Base-by-base conservation (phyloP, 768 basidiomycete species). In the Suillus fuscotomentosus region DNA sequence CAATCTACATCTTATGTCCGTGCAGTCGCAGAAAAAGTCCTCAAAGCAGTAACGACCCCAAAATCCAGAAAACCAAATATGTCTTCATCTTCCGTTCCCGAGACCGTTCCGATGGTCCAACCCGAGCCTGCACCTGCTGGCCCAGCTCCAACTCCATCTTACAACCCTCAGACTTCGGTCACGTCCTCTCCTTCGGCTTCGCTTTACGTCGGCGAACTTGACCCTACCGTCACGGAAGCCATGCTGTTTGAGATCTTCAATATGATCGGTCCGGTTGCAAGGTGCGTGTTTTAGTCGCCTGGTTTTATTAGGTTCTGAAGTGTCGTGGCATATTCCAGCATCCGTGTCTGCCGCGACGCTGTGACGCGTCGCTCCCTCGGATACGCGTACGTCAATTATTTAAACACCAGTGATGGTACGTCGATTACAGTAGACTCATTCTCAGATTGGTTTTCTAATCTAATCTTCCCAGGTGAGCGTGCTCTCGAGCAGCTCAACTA, bases 201-300 rank as follows among this genome's bases (percentile, higher is more conserved):
- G 65, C 92, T 99, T 72, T 99, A 99, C 81, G 97, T 99, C 67
- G 97, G 97, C 65, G 97, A 99, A 82, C 91, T 99, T 70, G 97
- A 99, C 80, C 90, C 93, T 72, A 91, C 93, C 69, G 97, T 99
- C 80, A 94, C 96, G 43, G 97, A 99, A 84, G 97, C 97, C 64
- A 98, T 98, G 95, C 87, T 99, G 62, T 99, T 99, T 76, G 97
- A 99, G 84, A 99, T 99, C 78, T 99, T 99, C 85, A 97, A 97
- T 78, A 97, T 99, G 94, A 95, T 99, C 79, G 97, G 97, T 60
- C 97, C 97, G 57, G 97, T 99, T 69, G 95, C 95, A 53, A 96
- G 94, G 95, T 94, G 68, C 68, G 89, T 78, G 41, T 54, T 66
- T 36, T 60, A 9, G 17, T 59, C 41, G 51, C 57, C 64, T 61